Base-by-base conservation (phyloP, 768 basidiomycete genomes). In the Kondoa subrosea region DNA sequence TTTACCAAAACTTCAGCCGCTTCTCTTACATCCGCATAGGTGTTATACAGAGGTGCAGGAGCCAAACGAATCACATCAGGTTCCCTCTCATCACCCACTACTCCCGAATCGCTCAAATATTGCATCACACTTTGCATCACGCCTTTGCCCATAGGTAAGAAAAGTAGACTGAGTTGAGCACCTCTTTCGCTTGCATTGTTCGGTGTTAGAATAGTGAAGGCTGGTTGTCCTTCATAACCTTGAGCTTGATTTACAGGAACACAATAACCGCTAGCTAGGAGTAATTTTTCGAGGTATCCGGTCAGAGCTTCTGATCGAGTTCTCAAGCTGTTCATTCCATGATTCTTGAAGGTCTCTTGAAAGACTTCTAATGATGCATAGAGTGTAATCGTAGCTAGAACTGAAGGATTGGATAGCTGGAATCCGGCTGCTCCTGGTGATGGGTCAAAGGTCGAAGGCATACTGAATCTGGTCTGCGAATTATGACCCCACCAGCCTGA, bases 401-500 rank as follows among this genome's bases (percentile, higher is more conserved):
- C 84, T 67, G 85, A 87, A 8, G 95, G 91, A 78, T 96, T 97
- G 50, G 92, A 96, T 77, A 93, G 87, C 76, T 95, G 92, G 79
- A 88, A 96, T 56, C 91, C 91, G 76, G 90, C 87, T 0, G 95
- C 95, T 66, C 95, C 95, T 25, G 81, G 82, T 70, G 89, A 87
- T 8, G 91, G 87, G 61, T 83, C 82, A 78, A 95, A 99, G 64
- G 75, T 80, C 15, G 86, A 80, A 30, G 87, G 86, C 93, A 97
- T 97, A 66, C 82, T 79, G 80, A 99, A 97, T 32, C 95, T 86
- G 50, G 91, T 92, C 65, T 80, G 75, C 31, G 85, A 81, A 73
- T 90, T 85, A 76, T 96, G 91, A 58, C 95, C 95, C 93, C 93
- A 99, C 95, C 95, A 99, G 58, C 95, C 95, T 56, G 90, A 85